Evolutionary conservation across 2,329 filamentous ascomycete genomes (phyloP), one percentile per base, ranked within the genome.

Genomic region (Neonectria hederae): DNA sequence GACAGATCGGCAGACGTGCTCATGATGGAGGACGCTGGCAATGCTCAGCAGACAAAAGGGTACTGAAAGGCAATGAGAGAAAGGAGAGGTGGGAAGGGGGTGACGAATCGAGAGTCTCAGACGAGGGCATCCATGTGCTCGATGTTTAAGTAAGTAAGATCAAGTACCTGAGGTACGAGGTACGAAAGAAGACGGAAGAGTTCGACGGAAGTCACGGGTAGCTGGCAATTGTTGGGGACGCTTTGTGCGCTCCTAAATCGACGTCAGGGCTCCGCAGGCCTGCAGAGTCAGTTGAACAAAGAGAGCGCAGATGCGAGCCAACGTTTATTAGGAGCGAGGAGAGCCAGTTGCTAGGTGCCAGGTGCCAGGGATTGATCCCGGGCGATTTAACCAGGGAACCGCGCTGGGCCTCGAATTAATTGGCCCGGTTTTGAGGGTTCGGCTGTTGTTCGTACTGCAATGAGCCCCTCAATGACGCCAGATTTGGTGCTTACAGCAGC

Each of bases 1-100:
- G 66, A 63, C 57, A 72, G 63, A 72, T 76, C 74, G 53, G 73
- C 73, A 46, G 76, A 73, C 62, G 75, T 72, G 67, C 74, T 77
- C 76, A 78, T 78, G 67, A 40, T 69, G 65, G 58, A 40, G 54
- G 59, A 24, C 56, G 56, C 43, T 19, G 40, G 40, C 30, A 48
- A 45, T 56, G 53, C 42, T 58, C 61, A 45, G 45, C 21, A 58
- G 61, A 38, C 32, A 59, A 32, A 51, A 54, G 13, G 59, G 59
- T 59, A n/a, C 21, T 35, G 21, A n/a, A 45, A 55, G 55, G 55
- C 55, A 54, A 45, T 42, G 38, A 54, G 35, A 38, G 54, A 49
- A 54, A 46, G 19, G 2, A 19, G 10, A 49, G 19, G 17, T 42
- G 43, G 24, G 26, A 43, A 51, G 21, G 8, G 21, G 17, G 45